These are phyloP conservation scores for Didymella arachidicola DNA, from an alignment of 2,329 filamentous ascomycete genomes.

Conservation along the genomic window DNA sequence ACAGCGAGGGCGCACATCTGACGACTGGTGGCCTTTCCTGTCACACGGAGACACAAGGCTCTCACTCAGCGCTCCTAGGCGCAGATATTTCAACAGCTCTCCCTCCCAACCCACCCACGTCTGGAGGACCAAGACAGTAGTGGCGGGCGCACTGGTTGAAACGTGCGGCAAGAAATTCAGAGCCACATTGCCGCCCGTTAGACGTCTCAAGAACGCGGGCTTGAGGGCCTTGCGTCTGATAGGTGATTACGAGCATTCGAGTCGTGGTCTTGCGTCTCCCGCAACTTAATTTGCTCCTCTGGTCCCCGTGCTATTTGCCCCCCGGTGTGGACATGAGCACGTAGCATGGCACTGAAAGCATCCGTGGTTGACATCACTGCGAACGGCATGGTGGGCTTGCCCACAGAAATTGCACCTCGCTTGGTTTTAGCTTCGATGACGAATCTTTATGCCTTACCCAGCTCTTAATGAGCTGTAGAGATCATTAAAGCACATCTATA, in stretches of 20 bases:
- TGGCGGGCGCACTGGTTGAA: slow-evolving; percentile 34
- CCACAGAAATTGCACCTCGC: slow-evolving; percentile 16
- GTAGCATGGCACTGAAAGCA: slow-evolving; percentile 9
- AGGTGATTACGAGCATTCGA: slow-evolving; percentile 24
- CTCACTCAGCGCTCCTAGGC: slow-evolving; percentile 29
- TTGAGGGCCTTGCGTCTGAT: slow-evolving; percentile 31
- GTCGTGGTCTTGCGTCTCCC: slow-evolving; percentile 12
- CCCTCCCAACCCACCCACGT: slow-evolving; percentile 8
- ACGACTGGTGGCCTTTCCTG: slow-evolving; percentile 23
- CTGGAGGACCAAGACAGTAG: slow-evolving; percentile 19
- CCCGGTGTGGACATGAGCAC: slow-evolving; percentile 7
- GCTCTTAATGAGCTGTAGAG: slow-evolving; percentile 28
- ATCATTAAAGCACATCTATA: slow-evolving; percentile 19
- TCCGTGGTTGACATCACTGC: slow-evolving; percentile 17
- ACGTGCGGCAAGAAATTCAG: slow-evolving; percentile 32
- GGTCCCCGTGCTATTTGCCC: slow-evolving; percentile 10
- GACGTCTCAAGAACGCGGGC: slow-evolving; percentile 35
- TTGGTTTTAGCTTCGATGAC: slow-evolving; percentile 36
- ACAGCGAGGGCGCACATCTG: slow-evolving; percentile 24
- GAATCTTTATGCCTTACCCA: slow-evolving; percentile 33
- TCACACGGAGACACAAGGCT: slow-evolving; percentile 24
- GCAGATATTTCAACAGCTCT: slow-evolving; percentile 23
- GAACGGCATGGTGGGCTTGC: slow-evolving; percentile 15
- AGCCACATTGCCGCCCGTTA: slow-evolving; percentile 34
- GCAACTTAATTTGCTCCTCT: slow-evolving; percentile 12